Conservation (phyloP, 2,329 filamentous ascomycete genomes). For the Microcyclospora pomicola region DNA sequence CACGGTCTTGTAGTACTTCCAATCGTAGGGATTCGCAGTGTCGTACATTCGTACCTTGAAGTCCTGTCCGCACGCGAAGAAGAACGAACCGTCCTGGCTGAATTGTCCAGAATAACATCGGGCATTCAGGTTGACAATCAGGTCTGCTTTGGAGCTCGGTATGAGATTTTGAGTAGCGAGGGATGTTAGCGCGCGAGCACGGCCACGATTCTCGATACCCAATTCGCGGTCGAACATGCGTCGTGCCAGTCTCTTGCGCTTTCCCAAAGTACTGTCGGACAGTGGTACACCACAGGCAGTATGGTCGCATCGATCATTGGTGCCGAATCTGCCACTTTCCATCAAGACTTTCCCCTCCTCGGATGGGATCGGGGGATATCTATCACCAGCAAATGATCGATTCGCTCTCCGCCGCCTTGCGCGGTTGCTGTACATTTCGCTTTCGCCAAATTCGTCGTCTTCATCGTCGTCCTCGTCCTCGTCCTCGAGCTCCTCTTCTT, state of each 20-base stretch:
- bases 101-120: conserved; percentile 93
- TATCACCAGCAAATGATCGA: conserved; percentile 32
- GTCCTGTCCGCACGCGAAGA: conserved; percentile 83
- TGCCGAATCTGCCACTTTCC: conserved; percentile 68
- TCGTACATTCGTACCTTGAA: conserved; percentile 96
- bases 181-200: conserved; percentile 47
- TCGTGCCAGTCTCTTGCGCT: conserved; percentile 47
- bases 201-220: conserved; percentile 48
- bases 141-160: conserved; percentile 63
- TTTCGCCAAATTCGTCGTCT: conserved; percentile 28
- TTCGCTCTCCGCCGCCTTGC: conserved; percentile 32
- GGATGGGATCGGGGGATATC: conserved; percentile 75
- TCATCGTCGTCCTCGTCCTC: conserved; percentile 18
- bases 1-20: conserved; percentile 91
- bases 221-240: conserved; percentile 72
- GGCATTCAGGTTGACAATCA: conserved; percentile 73
- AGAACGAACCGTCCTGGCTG: conserved; percentile 93
- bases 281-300: conserved; percentile 30
- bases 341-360: conserved; percentile 64
- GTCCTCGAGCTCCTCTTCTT: conserved; percentile 21
- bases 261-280: conserved; percentile 32
- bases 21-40: conserved; percentile 86
- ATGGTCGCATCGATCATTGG: conserved; percentile 40
- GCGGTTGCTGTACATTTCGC: conserved; percentile 26
- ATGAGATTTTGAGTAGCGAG: conserved; percentile 59